Base-by-base conservation (phyloP, 306 rosid genomes). In the Ormosia semicastrata region DNA sequence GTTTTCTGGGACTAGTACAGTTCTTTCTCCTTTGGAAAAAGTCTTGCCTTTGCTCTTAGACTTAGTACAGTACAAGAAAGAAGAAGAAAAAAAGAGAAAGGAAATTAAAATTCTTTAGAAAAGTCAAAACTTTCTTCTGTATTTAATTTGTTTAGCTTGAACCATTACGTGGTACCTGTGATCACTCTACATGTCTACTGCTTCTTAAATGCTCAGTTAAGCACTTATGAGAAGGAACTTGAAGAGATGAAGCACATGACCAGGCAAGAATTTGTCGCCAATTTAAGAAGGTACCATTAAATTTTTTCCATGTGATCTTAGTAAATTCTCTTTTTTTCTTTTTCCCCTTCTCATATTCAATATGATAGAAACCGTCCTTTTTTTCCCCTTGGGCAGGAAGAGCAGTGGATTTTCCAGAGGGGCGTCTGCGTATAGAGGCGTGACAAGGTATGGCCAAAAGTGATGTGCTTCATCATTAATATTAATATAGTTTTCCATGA, bases 331-430 rank as follows among this genome's bases (percentile, higher is more conserved):
- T n/a, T 3, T 41, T 14, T 24, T 73, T 11, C 0, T 17, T 52
- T 33, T 60, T 30, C 63, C 33, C 1, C 59, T 62, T 70, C 41
- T 12, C 7, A 17, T 68, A 56, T 63, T 77, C 40, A 77, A 64
- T 44, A 56, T 66, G 58, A 70, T 56, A 72, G 71, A 10, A 76
- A 40, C 18, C 7, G 72, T 66, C 76, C 79, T 84, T 83, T 58
- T 60, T 68, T 53, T 73, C 73, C 30, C 70, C 46, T 76, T 36
- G 83, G 14, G 59, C 88, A 96, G 99, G 83, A 96, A 96, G 87
- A 96, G 99, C 86, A 96, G 99, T 89, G 99, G 99, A 86, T 96
- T 96, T 89, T 96, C 99, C 58, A 96, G 98, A 80, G 99, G 98
- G 71, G 99, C 97, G n/a, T 96, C 99, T 56, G 90, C 89, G 88